phyloP scores from a whole-genome alignment of 495 filamentous ascomycete genomes.

The Penicillium argentinense region DNA sequence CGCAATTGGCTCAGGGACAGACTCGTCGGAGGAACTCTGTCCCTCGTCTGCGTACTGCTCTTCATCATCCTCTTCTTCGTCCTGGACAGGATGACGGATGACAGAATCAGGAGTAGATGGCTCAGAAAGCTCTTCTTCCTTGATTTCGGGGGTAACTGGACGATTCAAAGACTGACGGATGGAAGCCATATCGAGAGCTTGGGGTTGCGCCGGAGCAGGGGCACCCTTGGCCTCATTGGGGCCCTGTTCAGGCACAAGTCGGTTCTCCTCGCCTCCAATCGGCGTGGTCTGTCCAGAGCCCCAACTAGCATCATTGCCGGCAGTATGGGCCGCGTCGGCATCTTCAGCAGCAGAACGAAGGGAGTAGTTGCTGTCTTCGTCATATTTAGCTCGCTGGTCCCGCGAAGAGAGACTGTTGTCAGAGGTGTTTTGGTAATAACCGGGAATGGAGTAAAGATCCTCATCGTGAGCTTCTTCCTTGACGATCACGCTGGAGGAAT shows the following conservation, averaged over 20 bases:
- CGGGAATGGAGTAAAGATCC: conserved; percentile 70
- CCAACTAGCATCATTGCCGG: background rate
- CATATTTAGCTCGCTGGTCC: conserved; percentile 41
- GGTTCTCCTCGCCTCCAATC: conserved; percentile 6
- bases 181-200: conserved; percentile 47
- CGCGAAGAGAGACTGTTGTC: conserved; percentile 49
- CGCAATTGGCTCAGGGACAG: conserved; percentile 78
- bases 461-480: conserved; percentile 63
- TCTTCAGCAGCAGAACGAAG: conserved; percentile 35
- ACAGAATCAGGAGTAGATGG: conserved; percentile 92
- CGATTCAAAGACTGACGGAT: conserved; percentile 54
- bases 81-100: conserved; percentile 69
- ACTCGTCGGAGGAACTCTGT: conserved; percentile 33
- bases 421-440: conserved; percentile 48
- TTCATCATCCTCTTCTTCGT: conserved; percentile 26
- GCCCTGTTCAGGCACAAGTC: background rate
- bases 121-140: conserved; percentile 51
- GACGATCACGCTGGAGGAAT: conserved; percentile 62
- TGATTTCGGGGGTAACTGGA: conserved; percentile 63
- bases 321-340: conserved; percentile 10
- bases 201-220: background rate
- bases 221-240: background rate
- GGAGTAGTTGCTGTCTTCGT: conserved; percentile 54
- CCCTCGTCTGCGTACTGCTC: conserved; percentile 25
- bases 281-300: conserved; percentile 37